Percentiles rank a stretch among this genome's conserved stretches.
Conservation (phyloP, 495 filamentous ascomycete species). For the Physcia stellaris region DNA sequence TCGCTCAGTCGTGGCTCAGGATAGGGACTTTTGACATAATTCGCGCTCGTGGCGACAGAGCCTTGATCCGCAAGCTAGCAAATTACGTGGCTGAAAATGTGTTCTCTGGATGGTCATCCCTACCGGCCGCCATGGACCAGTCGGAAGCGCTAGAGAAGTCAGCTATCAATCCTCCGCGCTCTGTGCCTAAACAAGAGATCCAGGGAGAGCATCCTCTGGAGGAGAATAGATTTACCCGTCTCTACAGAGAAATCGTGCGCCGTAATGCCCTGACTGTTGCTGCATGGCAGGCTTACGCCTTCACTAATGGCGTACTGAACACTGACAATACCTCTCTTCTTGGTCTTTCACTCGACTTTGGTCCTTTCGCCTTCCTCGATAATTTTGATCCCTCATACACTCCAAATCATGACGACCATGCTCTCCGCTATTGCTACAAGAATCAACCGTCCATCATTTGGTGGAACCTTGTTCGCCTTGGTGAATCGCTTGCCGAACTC, state of each 20-base stretch:
- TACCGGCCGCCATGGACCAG: constrained; percentile 45
- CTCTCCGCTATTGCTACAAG: constrained; percentile 75
- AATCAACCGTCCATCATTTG: constrained; percentile 95
- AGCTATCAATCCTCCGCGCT: constrained; percentile 29
- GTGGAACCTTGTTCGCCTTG: constrained; percentile 94
- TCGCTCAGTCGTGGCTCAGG: constrained; percentile 82
- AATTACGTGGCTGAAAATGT: constrained; percentile 79
- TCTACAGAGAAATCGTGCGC: constrained; percentile 78
- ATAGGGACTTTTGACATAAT: constrained; percentile 91
- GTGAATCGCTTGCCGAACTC: constrained; percentile 81
- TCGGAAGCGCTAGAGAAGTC: constrained; percentile 22
- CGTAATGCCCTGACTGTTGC: constrained; percentile 84
- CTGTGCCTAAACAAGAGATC: constrained; percentile 38
- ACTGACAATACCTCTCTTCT: constrained; percentile 92
- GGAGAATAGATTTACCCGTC: constrained; percentile 73
- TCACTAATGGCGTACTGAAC: constrained; percentile 95
- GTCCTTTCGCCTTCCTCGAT: constrained; percentile 93
- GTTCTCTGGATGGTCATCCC: constrained; percentile 65
- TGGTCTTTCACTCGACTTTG: constrained; percentile 83
- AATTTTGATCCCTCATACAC: constrained; percentile 91
- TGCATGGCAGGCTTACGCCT: constrained; percentile 91
- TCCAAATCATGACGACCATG: constrained; percentile 88
- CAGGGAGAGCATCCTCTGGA: constrained; percentile 50
- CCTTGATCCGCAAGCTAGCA: constrained; percentile 54
- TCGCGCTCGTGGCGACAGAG: constrained; percentile 65